Evolutionary conservation across 805 yeast genomes (phyloP), one percentile per base, ranked within the genome.

Genomic region (Blastobotrys americana): DNA sequence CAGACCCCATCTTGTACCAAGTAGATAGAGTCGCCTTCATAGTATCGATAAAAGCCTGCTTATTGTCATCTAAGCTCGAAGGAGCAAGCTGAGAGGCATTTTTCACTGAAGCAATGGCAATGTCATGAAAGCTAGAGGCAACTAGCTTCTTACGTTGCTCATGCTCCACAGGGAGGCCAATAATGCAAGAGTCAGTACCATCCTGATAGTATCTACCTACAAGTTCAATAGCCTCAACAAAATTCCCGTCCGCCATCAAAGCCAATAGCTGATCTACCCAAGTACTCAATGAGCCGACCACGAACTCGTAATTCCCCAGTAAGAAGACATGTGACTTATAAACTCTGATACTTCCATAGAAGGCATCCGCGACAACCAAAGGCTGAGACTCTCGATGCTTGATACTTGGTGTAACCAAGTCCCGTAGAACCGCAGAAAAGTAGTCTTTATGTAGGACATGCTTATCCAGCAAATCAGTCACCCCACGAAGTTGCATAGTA

Each of bases 201-300:
- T 50, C 53, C 8, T 82, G 78, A 41, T 76, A 85, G 56, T 73
- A 83, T 5, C 63, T 60, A 37, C 73, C 65, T 0, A 84, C 81
- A 13, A 72, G 64, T 2, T 65, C 60, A n/a, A 85, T 67, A 0
- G 94, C 89, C 2, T 60, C 65, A 4, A 73, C 59, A 44, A 78
- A 81, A 18, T 72, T 59, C 1, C 74, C 77, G 1, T 62, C 52
- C 8, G 73, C 66, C 39, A 86, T 65, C 9, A 74, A 56, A 4
- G 62, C 67, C 46, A 74, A 59, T 1, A 84, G 59, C 21, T 70
- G 66, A 51, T 83, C 89, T 0, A 82, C 85, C 95, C 88, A 86
- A 52, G 73, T 78, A 2, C 78, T 66, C 13, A 78, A 61, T 19
- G 77, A 67, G 0, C 89, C 95, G 2, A 80, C 69, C 4, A 65